A percentile compares a stretch with the other conserved stretches of the same genome.
phyloP scores from a whole-genome alignment of 148 eudicot genomes.

The Pharnaceum exiguum region DNA sequence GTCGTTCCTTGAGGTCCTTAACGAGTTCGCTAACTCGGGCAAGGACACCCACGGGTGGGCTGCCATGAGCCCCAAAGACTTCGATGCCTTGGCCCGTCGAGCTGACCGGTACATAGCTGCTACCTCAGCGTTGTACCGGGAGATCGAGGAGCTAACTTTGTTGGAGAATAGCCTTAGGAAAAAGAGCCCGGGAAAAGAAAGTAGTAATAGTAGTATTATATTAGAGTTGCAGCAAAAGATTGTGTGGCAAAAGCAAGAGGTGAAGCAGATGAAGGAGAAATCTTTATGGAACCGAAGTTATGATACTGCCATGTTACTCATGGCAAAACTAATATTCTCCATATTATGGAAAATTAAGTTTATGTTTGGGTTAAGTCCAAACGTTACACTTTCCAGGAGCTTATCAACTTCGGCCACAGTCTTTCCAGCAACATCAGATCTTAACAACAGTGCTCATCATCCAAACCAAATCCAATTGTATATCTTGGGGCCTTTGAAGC shows the following conservation, averaged over 20 bases:
- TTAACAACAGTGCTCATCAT: no score
- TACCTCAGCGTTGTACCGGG: constrained; percentile 53
- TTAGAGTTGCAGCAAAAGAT: constrained; percentile 59
- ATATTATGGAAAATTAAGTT: constrained; percentile 63
- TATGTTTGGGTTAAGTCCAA: constrained; percentile 55
- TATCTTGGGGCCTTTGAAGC: constrained; percentile 19
- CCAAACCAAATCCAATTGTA: background rate
- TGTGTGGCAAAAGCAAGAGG: constrained; percentile 59
- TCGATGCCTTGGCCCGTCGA: constrained; percentile 46
- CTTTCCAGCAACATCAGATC: constrained; percentile 44
- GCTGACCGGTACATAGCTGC: constrained; percentile 42
- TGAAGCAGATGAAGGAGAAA: constrained; percentile 54
- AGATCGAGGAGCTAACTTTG: constrained; percentile 54
- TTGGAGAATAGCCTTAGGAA: constrained; percentile 31
- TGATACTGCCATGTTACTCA: constrained; percentile 42
- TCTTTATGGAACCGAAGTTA: constrained; percentile 67
- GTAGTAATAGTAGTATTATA: constrained; percentile 20
- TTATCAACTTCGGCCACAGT: constrained; percentile 76
- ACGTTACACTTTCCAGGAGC: constrained; percentile 48
- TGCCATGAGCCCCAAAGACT: constrained; percentile 41
- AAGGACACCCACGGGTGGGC: constrained; percentile 57
- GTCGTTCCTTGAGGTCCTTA: constrained; percentile 33
- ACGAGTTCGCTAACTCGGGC: constrained; percentile 60
- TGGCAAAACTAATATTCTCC: constrained; percentile 57
- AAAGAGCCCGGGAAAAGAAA: constrained; percentile 14